These are phyloP conservation scores for Coniella vitis DNA, from an alignment of 2,329 filamentous ascomycete genomes.

Conservation along the genomic window DNA sequence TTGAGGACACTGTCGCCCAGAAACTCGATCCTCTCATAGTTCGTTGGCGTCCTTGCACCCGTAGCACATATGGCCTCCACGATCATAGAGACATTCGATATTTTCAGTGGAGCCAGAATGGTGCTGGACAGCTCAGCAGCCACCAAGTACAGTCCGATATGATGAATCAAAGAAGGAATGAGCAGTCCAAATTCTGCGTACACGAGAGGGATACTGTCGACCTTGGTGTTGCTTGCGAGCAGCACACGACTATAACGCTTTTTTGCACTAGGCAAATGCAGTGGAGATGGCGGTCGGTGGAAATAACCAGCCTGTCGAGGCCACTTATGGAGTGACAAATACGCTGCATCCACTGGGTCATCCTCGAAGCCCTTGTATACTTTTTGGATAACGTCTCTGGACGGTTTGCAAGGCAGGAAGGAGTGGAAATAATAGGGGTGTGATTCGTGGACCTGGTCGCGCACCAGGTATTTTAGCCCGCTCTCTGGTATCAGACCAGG, in stretches of 20 bases:
- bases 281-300: constrained; percentile 28
- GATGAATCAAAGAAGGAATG: constrained; percentile 66
- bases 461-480: constrained; percentile 30
- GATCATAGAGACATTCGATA: constrained; percentile 50
- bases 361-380: constrained; percentile 30
- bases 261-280: constrained; percentile 29
- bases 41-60: constrained; percentile 47
- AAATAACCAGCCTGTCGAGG: constrained; percentile 55
- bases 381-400: constrained; percentile 30
- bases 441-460: constrained; percentile 24
- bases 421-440: constrained; percentile 36
- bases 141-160: constrained; percentile 58
- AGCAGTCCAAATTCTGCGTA: constrained; percentile 50
- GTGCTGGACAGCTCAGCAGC: constrained; percentile 53
- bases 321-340: constrained; percentile 42
- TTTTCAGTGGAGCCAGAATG: constrained; percentile 43
- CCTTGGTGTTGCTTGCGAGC: constrained; percentile 38
- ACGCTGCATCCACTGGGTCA: constrained; percentile 37
- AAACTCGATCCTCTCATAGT: constrained; percentile 85
- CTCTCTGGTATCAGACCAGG: constrained; percentile 18
- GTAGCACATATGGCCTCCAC: constrained; percentile 65
- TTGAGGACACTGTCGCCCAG: constrained; percentile 83
- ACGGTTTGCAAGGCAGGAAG: constrained; percentile 38
- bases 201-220: constrained; percentile 40
- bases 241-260: constrained; percentile 38